Evolutionary conservation across 495 filamentous ascomycete species (phyloP).

Genomic region (Talaromyces ruber): DNA sequence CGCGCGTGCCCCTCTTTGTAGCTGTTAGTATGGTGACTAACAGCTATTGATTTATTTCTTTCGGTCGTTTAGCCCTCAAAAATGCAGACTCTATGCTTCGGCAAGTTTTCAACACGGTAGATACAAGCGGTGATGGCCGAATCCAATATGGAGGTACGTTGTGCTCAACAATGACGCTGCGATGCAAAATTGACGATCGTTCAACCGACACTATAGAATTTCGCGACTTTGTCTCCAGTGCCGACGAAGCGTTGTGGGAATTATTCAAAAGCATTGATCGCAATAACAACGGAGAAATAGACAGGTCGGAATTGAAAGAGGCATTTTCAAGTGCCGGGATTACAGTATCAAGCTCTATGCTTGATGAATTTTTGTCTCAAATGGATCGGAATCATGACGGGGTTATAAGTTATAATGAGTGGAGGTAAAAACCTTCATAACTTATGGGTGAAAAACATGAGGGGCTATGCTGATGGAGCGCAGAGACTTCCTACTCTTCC

Average conservation of each 20-base stretch:
- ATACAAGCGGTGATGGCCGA: conserved; percentile 76
- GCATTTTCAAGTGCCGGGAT: conserved; percentile 77
- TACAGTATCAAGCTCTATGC: conserved; percentile 62
- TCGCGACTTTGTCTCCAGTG: conserved; percentile 72
- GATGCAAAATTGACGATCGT: background rate
- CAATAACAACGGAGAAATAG: conserved; percentile 79
- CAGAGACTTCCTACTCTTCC: conserved; percentile 92
- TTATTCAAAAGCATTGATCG: conserved; percentile 85
- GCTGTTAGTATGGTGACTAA: conserved; percentile 12
- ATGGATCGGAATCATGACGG: conserved; percentile 87
- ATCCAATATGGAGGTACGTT: conserved; percentile 78
- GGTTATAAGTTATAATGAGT: conserved; percentile 85
- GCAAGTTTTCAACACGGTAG: conserved; percentile 70
- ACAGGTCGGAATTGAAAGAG: conserved; percentile 68
- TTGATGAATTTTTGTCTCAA: conserved; percentile 79
- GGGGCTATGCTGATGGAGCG: background rate
- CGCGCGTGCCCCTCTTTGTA: background rate
- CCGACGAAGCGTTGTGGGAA: conserved; percentile 69
- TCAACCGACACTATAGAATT: conserved; percentile 56
- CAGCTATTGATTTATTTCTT: conserved; percentile 11
- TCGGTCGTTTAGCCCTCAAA: conserved; percentile 61
- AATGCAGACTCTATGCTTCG: conserved; percentile 83
- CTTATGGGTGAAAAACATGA: no score
- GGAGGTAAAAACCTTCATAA: conserved; percentile 57
- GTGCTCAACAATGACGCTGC: background rate